A percentile compares a stretch with the other conserved stretches of the same genome.
phyloP scores from a whole-genome alignment of 202 grass and related monocot genomes.

The Setaria viridis region DNA sequence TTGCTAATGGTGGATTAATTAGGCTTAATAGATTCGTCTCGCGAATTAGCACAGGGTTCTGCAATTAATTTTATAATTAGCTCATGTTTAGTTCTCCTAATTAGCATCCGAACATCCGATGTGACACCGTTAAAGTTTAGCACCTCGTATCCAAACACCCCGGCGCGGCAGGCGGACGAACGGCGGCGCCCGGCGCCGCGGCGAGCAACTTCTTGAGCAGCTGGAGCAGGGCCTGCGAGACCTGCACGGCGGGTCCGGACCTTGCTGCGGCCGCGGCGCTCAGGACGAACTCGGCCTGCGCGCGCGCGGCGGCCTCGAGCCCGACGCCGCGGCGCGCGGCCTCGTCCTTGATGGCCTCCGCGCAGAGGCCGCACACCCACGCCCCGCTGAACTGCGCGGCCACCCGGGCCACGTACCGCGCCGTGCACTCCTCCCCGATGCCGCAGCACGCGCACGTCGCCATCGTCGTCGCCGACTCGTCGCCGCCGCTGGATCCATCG shows the following conservation, averaged over 20 bases:
- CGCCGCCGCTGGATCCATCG: background rate
- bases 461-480: conserved; percentile 39
- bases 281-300: conserved; percentile 63
- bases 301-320: conserved; percentile 46
- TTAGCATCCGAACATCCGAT: too few species aligned
- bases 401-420: conserved; percentile 53
- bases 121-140: too few species aligned
- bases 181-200: background rate
- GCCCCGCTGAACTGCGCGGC: conserved; percentile 60
- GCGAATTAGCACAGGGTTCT: too few species aligned
- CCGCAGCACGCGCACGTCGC: conserved; percentile 66
- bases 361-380: conserved; percentile 72
- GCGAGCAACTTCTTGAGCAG: conserved; percentile 57
- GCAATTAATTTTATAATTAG: too few species aligned
- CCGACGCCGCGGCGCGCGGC: conserved; percentile 50
- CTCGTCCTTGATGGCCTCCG: conserved; percentile 70
- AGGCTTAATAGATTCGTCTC: too few species aligned
- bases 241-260: conserved; percentile 16
- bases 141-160: too few species aligned
- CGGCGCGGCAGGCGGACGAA: background rate
- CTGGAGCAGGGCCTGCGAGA: conserved; percentile 61
- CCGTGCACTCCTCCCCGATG: conserved; percentile 68
- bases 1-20: too few species aligned
- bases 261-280: background rate
- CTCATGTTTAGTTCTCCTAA: too few species aligned